Evolutionary conservation across 495 filamentous ascomycete genomes (phyloP).

Genomic region (Cetradonia linearis): DNA sequence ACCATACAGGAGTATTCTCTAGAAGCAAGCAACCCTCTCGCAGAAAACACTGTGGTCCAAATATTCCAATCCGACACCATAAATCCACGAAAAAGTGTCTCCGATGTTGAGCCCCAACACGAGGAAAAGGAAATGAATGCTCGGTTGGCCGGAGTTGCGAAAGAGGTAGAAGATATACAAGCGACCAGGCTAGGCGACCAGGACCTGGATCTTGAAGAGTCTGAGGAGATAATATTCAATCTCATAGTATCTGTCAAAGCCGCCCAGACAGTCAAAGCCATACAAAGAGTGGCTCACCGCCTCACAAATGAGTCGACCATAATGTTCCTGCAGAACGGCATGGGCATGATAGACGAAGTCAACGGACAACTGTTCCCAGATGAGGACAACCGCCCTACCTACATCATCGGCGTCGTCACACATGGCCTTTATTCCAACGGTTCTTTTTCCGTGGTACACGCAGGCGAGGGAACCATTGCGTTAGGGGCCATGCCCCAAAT

Average conservation of each 20-base stretch:
- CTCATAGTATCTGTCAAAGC: constrained; percentile 65
- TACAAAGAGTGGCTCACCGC: constrained; percentile 50
- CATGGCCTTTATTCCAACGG: constrained; percentile 49
- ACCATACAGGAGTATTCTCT: neutral
- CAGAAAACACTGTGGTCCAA: neutral
- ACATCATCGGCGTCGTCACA: constrained; percentile 61
- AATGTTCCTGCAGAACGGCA: constrained; percentile 69
- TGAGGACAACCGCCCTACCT: constrained; percentile 53
- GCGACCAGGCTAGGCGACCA: neutral
- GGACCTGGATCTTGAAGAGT: neutral
- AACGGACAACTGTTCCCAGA: constrained; percentile 59
- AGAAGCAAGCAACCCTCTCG: neutral
- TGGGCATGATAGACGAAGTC: constrained; percentile 69
- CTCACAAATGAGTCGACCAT: constrained; percentile 66
- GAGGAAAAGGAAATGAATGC: neutral
- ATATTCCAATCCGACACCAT: no score
- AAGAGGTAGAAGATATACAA: neutral
- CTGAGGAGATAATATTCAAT: constrained; percentile 52
- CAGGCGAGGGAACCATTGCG: constrained; percentile 49
- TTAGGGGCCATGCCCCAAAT: constrained; percentile 43
- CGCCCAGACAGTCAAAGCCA: constrained; percentile 42
- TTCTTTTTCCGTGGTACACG: constrained; percentile 54
- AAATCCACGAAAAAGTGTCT: neutral
- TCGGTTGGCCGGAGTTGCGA: constrained; percentile 1
- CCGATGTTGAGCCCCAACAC: neutral